phyloP scores from a whole-genome alignment of 179 eudicot species.

The Carnegiea gigantea region DNA sequence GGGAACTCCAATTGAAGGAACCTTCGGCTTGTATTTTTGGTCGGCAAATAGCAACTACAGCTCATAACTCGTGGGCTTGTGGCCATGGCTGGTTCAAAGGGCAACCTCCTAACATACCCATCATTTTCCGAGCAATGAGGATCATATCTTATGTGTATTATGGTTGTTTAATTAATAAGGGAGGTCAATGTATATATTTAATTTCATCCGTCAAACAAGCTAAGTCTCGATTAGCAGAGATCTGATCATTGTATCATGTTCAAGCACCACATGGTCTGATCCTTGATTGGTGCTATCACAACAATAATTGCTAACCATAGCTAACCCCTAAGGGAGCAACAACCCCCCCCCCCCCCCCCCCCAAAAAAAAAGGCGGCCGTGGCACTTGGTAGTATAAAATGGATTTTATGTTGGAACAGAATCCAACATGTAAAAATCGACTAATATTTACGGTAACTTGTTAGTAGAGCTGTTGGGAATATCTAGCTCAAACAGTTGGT shows the following conservation, averaged over 20 bases:
- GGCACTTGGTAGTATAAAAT: not conserved
- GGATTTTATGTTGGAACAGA: not conserved
- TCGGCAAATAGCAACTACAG: slow-evolving; percentile 1
- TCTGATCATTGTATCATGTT: not conserved
- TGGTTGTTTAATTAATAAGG: not conserved
- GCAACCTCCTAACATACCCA: not conserved
- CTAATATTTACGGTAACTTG: no score
- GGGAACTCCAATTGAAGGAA: not conserved
- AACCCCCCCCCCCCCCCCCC: no score
- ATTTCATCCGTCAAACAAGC: not conserved
- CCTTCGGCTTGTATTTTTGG: not conserved
- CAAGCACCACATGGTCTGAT: not conserved
- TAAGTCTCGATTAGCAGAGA: not conserved
- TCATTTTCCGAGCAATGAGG: not conserved
- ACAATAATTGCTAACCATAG: not conserved
- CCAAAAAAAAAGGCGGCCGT: not conserved
- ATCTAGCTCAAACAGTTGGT: no score
- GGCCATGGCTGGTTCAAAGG: not conserved
- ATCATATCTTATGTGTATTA: not conserved
- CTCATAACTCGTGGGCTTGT: not conserved
- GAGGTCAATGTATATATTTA: not conserved
- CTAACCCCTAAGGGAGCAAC: not conserved
- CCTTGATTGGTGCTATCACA: not conserved
- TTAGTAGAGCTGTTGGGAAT: no score
- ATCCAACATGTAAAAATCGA: not conserved